Base-by-base conservation (phyloP, 768 basidiomycete genomes). In the Trametes gibbosa region DNA sequence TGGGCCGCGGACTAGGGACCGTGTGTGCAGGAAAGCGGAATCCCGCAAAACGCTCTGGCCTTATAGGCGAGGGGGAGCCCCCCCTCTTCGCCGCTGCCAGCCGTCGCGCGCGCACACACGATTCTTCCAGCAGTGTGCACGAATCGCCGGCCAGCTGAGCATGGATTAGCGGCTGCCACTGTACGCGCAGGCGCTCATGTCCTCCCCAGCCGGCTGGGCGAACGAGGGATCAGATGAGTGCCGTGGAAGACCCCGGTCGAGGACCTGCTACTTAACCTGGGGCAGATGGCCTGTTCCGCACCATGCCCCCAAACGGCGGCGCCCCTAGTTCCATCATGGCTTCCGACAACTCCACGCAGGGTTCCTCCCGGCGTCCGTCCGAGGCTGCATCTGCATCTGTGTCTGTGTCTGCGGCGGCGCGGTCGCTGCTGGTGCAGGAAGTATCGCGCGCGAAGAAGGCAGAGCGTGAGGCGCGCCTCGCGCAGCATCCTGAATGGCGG, bases 401-500 rank as follows among this genome's bases (percentile, higher is more conserved):
- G 41, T 42, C 58, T n/a, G n/a, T n/a, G n/a, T n/a, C 37, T 49
- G 41, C 47, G 24, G 13, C 17, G 23, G 16, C 34, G 9, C 49
- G 16, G 17, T 24, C 21, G 43, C 41, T 23, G 52, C 52, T 42
- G n/a, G 45, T 61, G 65, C 49, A 56, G 53, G 64, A 59, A 17
- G 53, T 66, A 7, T 61, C 66, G 10, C 56, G 50, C 2, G 64
- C 64, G 35, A 72, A 72, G 62, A 54, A 58, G 40, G 63, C 55
- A 13, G 68, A 72, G 45, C 68, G 72, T n/a, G 66, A 70, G 56
- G 52, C 59, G 39, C 65, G 62, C 37, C 63, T 73, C 40, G 53
- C 62, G 45, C 56, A 39, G 42, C 64, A 60, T 54, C 65, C 66
- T 10, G 62, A 70, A 23, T 74, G 72, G 73, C 63, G 69, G 45